Evolutionary conservation across 306 rosid species (phyloP), one percentile per base, ranked within the genome.

Genomic region (Ziziphus jujuba): DNA sequence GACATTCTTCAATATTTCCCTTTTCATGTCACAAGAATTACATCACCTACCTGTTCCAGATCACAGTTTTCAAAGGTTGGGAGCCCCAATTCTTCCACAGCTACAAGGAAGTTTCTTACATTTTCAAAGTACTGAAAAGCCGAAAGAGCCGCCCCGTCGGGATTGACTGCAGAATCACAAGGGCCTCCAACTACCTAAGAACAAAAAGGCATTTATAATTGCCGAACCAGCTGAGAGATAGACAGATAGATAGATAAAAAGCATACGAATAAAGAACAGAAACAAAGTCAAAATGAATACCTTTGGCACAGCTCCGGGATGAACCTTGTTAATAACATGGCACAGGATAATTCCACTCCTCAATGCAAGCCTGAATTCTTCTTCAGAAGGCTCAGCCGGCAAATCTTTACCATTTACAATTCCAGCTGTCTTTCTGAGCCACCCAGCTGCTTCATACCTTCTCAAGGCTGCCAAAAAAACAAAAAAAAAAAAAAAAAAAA

Each of bases 351-450:
- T 91, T 28, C 99, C 99, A 51, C 92, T 88, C 5, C 91, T 88
- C 79, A 95, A 84, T 72, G 87, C 99, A 38, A 85, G 80, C 72
- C 95, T 82, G 70, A 95, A 95, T 19, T 84, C 82, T 80, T 85
- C 92, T 82, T 95, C 97, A n/a, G 97, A 87, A 52, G 99, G 97
- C 78, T 88, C 92, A 4, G 91, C 95, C 1, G 96, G 92, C 57
- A 95, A 81, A 65, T 90, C 99, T 71, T 88, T 95, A 70, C 91
- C 96, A 21, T 83, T 84, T 23, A 90, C 92, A 17, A 90, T 96
- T 57, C 97, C 97, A 38, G 84, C 84, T 24, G 31, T 79, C 67
- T 76, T 90, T 66, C 95, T 65, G 56, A 95, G 79, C 97, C 99
- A 95, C 63, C 91, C 80, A 1, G 95, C 91, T 47, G 97, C 99